Base-by-base conservation (phyloP, 1,284 basidiomycete species). In the Tetrapyrgos nigripes region DNA sequence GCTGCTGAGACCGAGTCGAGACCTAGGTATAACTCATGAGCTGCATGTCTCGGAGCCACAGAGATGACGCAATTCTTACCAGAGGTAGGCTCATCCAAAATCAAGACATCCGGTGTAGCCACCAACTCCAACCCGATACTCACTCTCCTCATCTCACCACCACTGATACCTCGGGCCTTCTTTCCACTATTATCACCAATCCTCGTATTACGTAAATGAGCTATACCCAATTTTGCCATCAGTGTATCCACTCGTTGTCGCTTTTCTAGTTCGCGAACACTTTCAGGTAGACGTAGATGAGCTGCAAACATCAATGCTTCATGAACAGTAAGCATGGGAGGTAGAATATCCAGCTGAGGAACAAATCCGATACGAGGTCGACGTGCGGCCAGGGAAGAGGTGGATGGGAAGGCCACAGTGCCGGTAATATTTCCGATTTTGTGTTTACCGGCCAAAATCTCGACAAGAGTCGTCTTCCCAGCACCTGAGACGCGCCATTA, bases 291-390 rank as follows among this genome's bases (percentile, higher is more conserved):
- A 9, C 93, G 89, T 4, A 97, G 82, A 26, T 87, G 83, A 2
- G 94, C 93, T 4, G 92, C 93, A 66, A 97, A 96, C 26, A 91
- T 72, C 10, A 97, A 81, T 0, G 93, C 88, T 74, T 97, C 94
- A 52, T 83, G 83, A 1, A 96, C 93, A 0, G 94, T 95, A 21
- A 94, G 82, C 53, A 85, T 89, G 0, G 90, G 77, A 1, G 92
- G 90, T 9, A 96, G 81, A 46, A 94, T 81, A 66, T 96, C 93
- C 64, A 90, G 86, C 76, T 96, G 93, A 44, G 94, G 92, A 17
- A 94, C 92, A 70, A 94, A 96, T 11, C 90, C 92, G 14, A 96
- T 81, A 40, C 84, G 83, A 28, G 83, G 83, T 26, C 66, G 46
- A 21, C 54, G n/a, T 27, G 21, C 50, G 51, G 58, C 61, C 50